Evolutionary conservation across 108 stramenopile species (phyloP), one percentile per base, ranked within the genome.

Genomic region (Conticribra weissflogii): DNA sequence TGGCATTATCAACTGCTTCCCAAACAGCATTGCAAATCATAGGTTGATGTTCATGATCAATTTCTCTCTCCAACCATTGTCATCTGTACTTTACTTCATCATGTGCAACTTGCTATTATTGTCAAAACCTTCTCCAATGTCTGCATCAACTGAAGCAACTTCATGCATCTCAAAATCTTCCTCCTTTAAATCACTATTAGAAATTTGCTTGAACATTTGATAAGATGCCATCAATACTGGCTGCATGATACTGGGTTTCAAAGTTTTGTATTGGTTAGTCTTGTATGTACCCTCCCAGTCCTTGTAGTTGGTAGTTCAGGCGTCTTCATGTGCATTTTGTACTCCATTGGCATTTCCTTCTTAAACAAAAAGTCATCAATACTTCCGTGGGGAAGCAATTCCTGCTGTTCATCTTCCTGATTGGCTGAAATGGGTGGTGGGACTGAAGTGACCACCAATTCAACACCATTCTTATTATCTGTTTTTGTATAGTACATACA

Each of bases 401-500:
- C n/a, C n/a, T n/a, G n/a, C n/a, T n/a, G n/a, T n/a, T n/a, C n/a
- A n/a, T n/a, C n/a, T n/a, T n/a, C n/a, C n/a, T n/a, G 16, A 21
- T 53, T 21, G 19, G 7, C 51, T 18, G n/a, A 21, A 7, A 7
- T 19, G 7, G n/a, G 7, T 7, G 19, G 19, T 7, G n/a, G 19
- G 14, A 53, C 51, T 53, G 51, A 7, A 53, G 19, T 53, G 14
- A 7, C 51, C 7, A 53, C n/a, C 16, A 21, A 14, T 21, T 7
- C 16, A 19, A 53, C 7, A 18, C 19, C 16, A 21, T 15, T 21
- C 25, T 32, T 28, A 14, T 46, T 45, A 44, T 16, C n/a, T 1
- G n/a, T n/a, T n/a, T 51, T 30, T 4, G 59, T 47, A 53, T 49
- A 62, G 14, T 36, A 72, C 51, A 62, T 72, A 7, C n/a, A 1